Evolutionary conservation across 371 early-diverging fungal genomes (phyloP), one percentile per base, ranked within the genome.

Genomic region (Chytridiales sp.): DNA sequence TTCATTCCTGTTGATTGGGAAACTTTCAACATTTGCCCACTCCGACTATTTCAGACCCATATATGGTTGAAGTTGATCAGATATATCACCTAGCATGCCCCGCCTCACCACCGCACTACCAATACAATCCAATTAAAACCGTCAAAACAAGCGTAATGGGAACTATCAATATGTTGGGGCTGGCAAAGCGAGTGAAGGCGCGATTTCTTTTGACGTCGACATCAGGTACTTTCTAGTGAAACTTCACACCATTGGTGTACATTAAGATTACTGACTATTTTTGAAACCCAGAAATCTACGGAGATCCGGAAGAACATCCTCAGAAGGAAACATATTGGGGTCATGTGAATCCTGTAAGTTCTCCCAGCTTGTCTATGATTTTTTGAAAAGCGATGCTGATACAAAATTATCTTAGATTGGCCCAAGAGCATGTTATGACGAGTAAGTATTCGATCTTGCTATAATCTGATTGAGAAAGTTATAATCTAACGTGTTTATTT

Each of bases 361-460:
- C 30, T 40, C 22, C 21, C 44, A 9, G 8, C 22, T 15, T 15
- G 30, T 27, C 30, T 13, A 49, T 17, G 31, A 44, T 43, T 46
- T 61, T 30, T 51, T 21, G 17, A 38, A 21, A 3, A n/a, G 4
- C 38, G n/a, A 47, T 42, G 27, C 41, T 51, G 13, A 31, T 54
- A 36, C 17, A 41, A 43, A 42, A 24, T 46, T 36, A 6, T n/a
- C n/a, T 17, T 53, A 72, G 69, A 76, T 77, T 47, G 79, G 79
- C 6, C 91, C 91, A 6, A 76, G 93, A 54, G 92, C 93, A 15
- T 93, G 93, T 64, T 93, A 93, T 71, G 93, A 93, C 59, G 93
- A 93, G 77, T 62, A 34, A 46, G 47, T 40, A 19, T 17, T 34
- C 35, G 19, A 13, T 29, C 22, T 22, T n/a, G 5, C 13, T 34